Conservation (phyloP, 768 basidiomycete species). For the Calocybe cyanea region DNA sequence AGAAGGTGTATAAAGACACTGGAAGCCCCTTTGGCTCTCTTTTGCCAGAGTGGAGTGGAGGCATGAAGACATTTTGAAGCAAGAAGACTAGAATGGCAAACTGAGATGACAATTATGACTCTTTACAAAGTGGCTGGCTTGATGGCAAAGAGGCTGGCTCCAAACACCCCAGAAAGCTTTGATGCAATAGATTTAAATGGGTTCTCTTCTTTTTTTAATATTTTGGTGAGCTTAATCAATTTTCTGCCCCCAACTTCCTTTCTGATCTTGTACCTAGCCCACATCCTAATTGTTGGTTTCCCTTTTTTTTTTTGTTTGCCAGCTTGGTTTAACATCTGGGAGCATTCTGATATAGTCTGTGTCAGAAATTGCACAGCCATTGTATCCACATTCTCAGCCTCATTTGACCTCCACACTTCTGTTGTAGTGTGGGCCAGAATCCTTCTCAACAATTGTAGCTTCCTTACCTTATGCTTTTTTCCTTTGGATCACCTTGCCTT, state of each 20-base stretch:
- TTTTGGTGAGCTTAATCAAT: conserved; percentile 29
- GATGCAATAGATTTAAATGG: conserved; percentile 90
- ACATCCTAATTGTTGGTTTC: conserved; percentile 56
- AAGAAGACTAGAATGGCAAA: conserved; percentile 39
- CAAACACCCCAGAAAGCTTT: conserved; percentile 29
- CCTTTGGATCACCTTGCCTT: conserved; percentile 74
- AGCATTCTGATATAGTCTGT: conserved; percentile 64
- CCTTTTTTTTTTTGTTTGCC: conserved; percentile 63
- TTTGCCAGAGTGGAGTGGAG: conserved; percentile 58
- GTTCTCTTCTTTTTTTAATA: conserved; percentile 63
- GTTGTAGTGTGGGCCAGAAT: conserved; percentile 79
- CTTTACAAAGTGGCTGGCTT: conserved; percentile 22
- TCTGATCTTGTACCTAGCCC: conserved; percentile 27
- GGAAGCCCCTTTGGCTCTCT: conserved; percentile 22
- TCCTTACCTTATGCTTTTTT: conserved; percentile 81
- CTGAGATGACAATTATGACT: conserved; percentile 41
- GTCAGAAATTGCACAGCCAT: conserved; percentile 64
- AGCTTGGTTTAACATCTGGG: conserved; percentile 76
- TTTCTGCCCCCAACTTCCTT: not conserved
- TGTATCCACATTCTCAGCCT: conserved; percentile 64
- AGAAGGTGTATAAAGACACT: conserved; percentile 22
- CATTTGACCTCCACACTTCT: conserved; percentile 58
- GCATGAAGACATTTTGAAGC: conserved; percentile 50
- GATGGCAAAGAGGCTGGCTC: conserved; percentile 30
- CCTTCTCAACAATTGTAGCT: conserved; percentile 80